Evolutionary conservation across 2,329 filamentous ascomycete genomes (phyloP).

Genomic region (Pseudogymnoascus sp.): DNA sequence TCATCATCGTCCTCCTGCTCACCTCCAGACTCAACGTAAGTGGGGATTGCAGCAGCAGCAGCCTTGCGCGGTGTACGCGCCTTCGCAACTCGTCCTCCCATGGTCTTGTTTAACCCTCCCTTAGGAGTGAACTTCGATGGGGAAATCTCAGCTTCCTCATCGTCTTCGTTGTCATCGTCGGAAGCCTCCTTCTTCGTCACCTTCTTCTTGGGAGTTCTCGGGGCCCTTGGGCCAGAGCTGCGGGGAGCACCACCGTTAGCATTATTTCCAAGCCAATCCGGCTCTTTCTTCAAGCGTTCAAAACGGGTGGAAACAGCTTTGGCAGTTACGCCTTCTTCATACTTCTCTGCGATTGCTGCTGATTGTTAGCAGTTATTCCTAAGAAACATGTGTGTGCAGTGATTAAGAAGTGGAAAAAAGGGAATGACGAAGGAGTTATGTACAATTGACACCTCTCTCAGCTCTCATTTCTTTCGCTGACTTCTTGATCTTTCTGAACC

Average conservation of each 20-base stretch:
- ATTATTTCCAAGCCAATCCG: constrained; percentile 15
- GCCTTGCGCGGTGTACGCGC: neutral
- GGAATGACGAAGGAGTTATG: constrained; percentile 18
- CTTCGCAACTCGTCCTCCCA: constrained; percentile 20
- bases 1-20: constrained; percentile 13
- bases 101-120: constrained; percentile 19
- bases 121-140: constrained; percentile 20
- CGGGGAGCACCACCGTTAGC: neutral
- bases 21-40: constrained; percentile 9
- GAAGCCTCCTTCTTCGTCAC: constrained; percentile 10
- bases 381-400: constrained; percentile 13
- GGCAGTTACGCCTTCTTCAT: constrained; percentile 21
- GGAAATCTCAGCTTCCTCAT: constrained; percentile 1
- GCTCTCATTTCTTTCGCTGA: constrained; percentile 20
- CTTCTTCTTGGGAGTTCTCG: constrained; percentile 6
- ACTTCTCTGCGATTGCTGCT: constrained; percentile 24
- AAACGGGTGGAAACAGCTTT: constrained; percentile 26
- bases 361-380: constrained; percentile 22
- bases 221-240: neutral
- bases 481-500: constrained; percentile 25
- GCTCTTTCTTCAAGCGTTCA: constrained; percentile 22
- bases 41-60: neutral
- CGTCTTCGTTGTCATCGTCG: constrained; percentile 15
- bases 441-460: neutral
- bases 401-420: constrained; percentile 12